Evolutionary conservation across 495 filamentous ascomycete species (phyloP).

Genomic region (Tirmania nivea): DNA sequence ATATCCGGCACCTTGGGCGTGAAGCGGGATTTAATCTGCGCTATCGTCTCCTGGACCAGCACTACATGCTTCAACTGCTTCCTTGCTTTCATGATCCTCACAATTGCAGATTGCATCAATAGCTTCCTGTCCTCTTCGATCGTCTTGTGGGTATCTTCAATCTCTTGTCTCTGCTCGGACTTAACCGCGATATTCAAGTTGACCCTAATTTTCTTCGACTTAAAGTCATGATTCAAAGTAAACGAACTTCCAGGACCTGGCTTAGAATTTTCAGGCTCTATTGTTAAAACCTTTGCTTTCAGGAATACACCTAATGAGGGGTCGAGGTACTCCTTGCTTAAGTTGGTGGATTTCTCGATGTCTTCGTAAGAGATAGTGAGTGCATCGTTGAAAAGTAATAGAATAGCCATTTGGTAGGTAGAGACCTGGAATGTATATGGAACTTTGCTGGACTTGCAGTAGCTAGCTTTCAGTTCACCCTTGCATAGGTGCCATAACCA

Average conservation of each 20-base stretch:
- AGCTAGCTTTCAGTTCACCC: conserved; percentile 86
- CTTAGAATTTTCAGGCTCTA: conserved; percentile 48
- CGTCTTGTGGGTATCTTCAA: conserved; percentile 94
- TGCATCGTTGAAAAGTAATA: conserved; percentile 86
- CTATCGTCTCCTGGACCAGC: conserved; percentile 82
- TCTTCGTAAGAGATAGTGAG: conserved; percentile 74
- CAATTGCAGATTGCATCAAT: conserved; percentile 94
- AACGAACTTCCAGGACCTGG: conserved; percentile 54
- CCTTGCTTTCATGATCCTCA: conserved; percentile 97
- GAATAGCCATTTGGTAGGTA: conserved; percentile 88
- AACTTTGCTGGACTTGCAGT: conserved; percentile 65
- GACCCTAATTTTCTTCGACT: conserved; percentile 89
- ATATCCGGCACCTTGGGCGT: conserved; percentile 82
- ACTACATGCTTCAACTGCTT: conserved; percentile 95
- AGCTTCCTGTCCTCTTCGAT: conserved; percentile 96
- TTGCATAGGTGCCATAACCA: conserved; percentile 99
- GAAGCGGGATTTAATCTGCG: conserved; percentile 86
- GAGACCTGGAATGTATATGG: conserved; percentile 96
- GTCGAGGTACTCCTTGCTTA: conserved; percentile 62
- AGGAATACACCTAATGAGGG: conserved; percentile 62
- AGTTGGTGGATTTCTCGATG: conserved; percentile 55
- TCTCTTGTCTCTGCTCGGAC: conserved; percentile 82
- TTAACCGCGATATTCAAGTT: conserved; percentile 92
- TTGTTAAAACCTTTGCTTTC: conserved; percentile 66
- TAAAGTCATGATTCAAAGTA: conserved; percentile 77